Conservation (phyloP, 192 early-diverging fungal genomes). For the Gryganskiella cystojenkinii region DNA sequence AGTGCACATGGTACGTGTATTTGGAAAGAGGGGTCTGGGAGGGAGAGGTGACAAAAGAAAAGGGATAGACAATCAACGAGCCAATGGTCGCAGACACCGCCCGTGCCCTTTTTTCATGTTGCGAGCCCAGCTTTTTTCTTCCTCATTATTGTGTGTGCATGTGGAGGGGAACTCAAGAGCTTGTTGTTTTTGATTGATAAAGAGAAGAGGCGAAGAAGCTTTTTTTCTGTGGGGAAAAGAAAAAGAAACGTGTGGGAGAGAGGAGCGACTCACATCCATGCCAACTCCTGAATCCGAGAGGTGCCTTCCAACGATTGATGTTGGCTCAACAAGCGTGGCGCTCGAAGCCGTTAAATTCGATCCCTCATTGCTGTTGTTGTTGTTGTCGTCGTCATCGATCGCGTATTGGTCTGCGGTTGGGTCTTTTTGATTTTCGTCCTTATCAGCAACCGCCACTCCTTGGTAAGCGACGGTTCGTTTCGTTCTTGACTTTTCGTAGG, state of each 20-base stretch:
- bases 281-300: neutral
- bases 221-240: neutral
- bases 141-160: no score
- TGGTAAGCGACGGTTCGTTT: no score
- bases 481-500: no score
- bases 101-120: no score
- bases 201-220: no score
- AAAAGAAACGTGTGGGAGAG: neutral
- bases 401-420: slow-evolving; percentile 3
- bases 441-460: neutral
- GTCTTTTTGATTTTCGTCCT: neutral
- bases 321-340: neutral
- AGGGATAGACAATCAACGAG: neutral
- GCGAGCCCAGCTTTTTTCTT: no score
- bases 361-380: neutral
- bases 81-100: no score
- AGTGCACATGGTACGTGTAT: neutral
- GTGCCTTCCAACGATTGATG: neutral
- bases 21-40: neutral
- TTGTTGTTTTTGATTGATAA: no score
- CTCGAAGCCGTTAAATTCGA: neutral
- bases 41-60: neutral
- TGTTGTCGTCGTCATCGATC: slow-evolving; percentile 2
- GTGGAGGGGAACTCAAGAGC: no score
- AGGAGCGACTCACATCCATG: neutral